Evolutionary conservation across 2,329 filamentous ascomycete genomes (phyloP), one percentile per base, ranked within the genome.

Genomic region (Ascosphaera apis): DNA sequence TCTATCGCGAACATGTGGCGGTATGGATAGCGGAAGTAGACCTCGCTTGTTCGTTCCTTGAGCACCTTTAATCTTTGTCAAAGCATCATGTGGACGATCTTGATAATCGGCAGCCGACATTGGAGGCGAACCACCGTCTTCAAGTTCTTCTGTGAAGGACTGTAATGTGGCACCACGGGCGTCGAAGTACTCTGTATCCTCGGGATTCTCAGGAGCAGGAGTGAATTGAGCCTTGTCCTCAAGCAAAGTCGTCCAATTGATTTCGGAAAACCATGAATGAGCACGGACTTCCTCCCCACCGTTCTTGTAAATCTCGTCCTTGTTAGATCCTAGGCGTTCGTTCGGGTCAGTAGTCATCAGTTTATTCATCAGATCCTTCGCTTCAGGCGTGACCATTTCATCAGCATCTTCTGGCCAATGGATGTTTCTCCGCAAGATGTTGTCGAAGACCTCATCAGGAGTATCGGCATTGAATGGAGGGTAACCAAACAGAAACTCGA

Each of bases 101-200:
- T 75, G 66, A 50, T 91, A 91, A 40, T 92, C 79, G 2, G 72
- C 69, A 23, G 72, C 71, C 1, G 78, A 70, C 1, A 64, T 64
- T n/a, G 77, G 72, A 6, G 83, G 79, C 1, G 82, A 76, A 31
- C 66, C 58, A 48, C 91, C 80, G 47, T 95, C 88, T 51, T 95
- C 86, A 48, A 93, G 76, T 52, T 98, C 88, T 42, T 92, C 83
- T 1, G 78, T 75, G 53, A 98, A 98, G 2, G 80, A 79, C 48
- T 92, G 81, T 44, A 95, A 65, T 1, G 83, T 91, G 12, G 88
- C 88, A 18, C 88, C 88, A 44, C 88, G 71, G 15, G 81, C 60
- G 56, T 98, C 88, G 46, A 98, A 98, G 50, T 98, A 98, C 50
- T 98, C 91, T 0, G 88, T 98, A 49, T 98, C 86, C 53, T 98